phyloP scores from a whole-genome alignment of 345 rosid species.

The Eucalyptus decipiens region DNA sequence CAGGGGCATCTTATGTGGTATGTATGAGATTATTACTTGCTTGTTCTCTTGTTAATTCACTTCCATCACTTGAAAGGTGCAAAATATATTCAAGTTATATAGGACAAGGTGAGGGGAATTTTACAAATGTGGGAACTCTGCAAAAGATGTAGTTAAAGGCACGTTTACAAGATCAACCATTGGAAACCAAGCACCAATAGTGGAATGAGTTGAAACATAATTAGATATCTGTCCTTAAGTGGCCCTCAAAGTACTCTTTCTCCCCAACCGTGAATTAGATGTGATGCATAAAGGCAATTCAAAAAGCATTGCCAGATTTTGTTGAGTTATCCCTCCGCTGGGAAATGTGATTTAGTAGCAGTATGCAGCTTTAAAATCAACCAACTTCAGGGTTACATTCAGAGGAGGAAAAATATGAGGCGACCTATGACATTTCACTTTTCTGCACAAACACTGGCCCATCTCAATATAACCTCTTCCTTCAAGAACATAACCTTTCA shows the following conservation, averaged over 20 bases:
- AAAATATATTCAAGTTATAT: background rate
- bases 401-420: background rate
- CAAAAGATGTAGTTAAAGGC: background rate
- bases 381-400: background rate
- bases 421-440: background rate
- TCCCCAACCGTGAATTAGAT: background rate
- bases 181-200: background rate
- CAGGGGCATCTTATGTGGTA: conserved; percentile 89
- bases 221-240: background rate
- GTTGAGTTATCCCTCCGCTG: background rate
- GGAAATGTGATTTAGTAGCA: background rate
- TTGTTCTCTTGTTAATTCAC: background rate
- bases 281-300: background rate
- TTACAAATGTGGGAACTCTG: background rate
- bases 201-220: background rate
- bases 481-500: background rate
- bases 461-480: background rate
- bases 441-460: background rate
- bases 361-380: background rate
- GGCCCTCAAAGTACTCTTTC: background rate
- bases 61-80: background rate
- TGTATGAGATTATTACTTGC: background rate
- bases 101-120: background rate
- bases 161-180: background rate
- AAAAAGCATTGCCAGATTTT: background rate